phyloP scores from a whole-genome alignment of 768 basidiomycete species.

The Lentinula boryana region DNA sequence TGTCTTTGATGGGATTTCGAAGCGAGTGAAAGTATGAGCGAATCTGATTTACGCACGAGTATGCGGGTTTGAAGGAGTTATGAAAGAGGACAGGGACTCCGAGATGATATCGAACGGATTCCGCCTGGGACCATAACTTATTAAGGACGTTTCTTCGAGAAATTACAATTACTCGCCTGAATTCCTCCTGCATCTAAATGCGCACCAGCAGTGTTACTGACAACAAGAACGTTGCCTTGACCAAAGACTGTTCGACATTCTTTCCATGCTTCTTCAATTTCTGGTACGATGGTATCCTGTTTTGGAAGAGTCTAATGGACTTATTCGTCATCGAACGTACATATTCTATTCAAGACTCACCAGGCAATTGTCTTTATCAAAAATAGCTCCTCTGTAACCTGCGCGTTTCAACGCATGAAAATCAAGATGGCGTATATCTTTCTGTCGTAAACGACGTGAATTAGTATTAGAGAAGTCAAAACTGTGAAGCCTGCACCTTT shows the following conservation, averaged over 20 bases:
- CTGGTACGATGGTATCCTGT: conserved; percentile 69
- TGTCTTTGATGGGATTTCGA: conserved; percentile 44
- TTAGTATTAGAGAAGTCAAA: background rate
- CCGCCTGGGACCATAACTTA: conserved; percentile 49
- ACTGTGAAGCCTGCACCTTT: conserved; percentile 42
- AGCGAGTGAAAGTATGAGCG: conserved; percentile 69
- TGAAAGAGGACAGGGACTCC: conserved; percentile 82
- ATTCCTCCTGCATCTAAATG: conserved; percentile 69
- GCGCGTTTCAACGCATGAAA: conserved; percentile 63
- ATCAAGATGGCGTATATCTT: conserved; percentile 84
- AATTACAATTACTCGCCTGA: conserved; percentile 47
- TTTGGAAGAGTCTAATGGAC: conserved; percentile 69
- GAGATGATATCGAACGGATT: conserved; percentile 75
- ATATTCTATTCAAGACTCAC: conserved; percentile 34
- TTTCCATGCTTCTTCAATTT: conserved; percentile 73
- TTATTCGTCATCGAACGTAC: background rate
- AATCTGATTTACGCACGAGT: conserved; percentile 67
- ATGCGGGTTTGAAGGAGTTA: conserved; percentile 69
- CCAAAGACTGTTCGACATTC: conserved; percentile 71
- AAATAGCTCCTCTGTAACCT: conserved; percentile 85
- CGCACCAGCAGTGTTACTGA: conserved; percentile 93
- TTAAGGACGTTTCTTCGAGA: background rate
- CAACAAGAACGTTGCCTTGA: conserved; percentile 74
- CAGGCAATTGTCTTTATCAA: conserved; percentile 98
- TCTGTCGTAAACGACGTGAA: conserved; percentile 28